Conservation (phyloP, 2,329 filamentous ascomycete species). For the Pyrenophora tritici-repentis region DNA sequence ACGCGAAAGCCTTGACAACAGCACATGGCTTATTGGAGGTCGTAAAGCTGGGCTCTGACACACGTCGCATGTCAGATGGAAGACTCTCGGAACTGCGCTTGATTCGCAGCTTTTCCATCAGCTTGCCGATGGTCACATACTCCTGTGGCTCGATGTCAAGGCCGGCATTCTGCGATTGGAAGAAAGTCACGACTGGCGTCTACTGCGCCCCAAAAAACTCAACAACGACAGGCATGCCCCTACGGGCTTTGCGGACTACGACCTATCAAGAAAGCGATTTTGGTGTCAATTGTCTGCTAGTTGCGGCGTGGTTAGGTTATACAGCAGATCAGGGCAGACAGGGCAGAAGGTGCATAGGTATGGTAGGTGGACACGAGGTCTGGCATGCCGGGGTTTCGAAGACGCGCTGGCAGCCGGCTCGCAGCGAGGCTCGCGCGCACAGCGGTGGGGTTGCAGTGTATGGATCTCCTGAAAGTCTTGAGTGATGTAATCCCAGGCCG, state of each 20-base stretch:
- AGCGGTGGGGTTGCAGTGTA: constrained; percentile 30
- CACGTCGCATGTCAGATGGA: constrained; percentile 40
- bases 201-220: no score
- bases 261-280: no score
- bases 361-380: constrained; percentile 42
- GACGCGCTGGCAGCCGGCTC: constrained; percentile 30
- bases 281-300: no score
- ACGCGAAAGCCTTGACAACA: no score
- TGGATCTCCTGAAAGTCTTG: constrained; percentile 25
- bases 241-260: neutral
- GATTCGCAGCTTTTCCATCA: constrained; percentile 84
- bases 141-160: constrained; percentile 78
- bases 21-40: no score
- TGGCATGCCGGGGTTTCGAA: constrained; percentile 37
- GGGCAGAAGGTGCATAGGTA: constrained; percentile 38
- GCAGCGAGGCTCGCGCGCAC: constrained; percentile 46
- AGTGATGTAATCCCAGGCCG: constrained; percentile 16
- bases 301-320: constrained; percentile 43
- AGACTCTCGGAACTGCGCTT: constrained; percentile 56
- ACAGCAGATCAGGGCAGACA: constrained; percentile 42
- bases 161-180: constrained; percentile 71
- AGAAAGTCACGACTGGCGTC: constrained; percentile 82
- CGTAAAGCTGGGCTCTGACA: constrained; percentile 42
- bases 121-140: constrained; percentile 74
- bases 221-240: no score